These are phyloP conservation scores for Eremochloa ophiuroides DNA, from an alignment of 176 grass and related monocot species.

Conservation along the genomic window DNA sequence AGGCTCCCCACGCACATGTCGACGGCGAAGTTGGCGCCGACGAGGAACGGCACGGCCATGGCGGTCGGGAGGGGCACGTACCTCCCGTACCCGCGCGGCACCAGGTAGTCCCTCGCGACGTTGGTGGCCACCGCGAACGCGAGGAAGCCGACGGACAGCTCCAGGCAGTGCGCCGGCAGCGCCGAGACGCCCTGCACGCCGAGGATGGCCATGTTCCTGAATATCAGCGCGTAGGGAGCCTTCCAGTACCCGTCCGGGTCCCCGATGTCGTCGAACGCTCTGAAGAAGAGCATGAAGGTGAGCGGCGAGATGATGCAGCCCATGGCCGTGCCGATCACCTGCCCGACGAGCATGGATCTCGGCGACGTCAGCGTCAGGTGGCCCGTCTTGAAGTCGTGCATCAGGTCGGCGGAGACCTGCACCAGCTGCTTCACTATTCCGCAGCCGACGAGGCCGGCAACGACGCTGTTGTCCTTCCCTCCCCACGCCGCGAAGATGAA, in stretches of 20 bases:
- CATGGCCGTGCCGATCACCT: constrained; percentile 71
- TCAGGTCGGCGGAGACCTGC: constrained; percentile 71
- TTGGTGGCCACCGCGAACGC: constrained; percentile 53
- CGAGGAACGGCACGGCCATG: constrained; percentile 76
- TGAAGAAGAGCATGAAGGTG: constrained; percentile 78
- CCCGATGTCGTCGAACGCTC: constrained; percentile 64
- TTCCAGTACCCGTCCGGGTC: constrained; percentile 78
- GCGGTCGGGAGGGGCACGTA: constrained; percentile 75
- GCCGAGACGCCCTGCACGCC: constrained; percentile 74
- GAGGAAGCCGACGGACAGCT: constrained; percentile 57
- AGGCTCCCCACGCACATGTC: constrained; percentile 75
- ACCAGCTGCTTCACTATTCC: constrained; percentile 71
- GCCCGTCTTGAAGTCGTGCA: constrained; percentile 86
- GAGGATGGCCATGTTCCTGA: constrained; percentile 76
- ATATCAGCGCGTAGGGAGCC: constrained; percentile 82
- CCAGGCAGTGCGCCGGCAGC: constrained; percentile 58
- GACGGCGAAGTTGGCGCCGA: constrained; percentile 77
- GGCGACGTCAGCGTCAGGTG: constrained; percentile 81
- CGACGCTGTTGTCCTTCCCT: constrained; percentile 63
- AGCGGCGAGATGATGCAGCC: constrained; percentile 69
- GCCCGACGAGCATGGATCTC: constrained; percentile 62
- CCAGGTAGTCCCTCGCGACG: constrained; percentile 41
- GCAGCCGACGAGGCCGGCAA: constrained; percentile 70
- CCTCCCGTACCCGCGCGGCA: constrained; percentile 23
- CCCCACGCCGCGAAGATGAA: constrained; percentile 75